Conservation (phyloP, 176 grass and related monocot genomes). For the Musa schizocarpa region DNA sequence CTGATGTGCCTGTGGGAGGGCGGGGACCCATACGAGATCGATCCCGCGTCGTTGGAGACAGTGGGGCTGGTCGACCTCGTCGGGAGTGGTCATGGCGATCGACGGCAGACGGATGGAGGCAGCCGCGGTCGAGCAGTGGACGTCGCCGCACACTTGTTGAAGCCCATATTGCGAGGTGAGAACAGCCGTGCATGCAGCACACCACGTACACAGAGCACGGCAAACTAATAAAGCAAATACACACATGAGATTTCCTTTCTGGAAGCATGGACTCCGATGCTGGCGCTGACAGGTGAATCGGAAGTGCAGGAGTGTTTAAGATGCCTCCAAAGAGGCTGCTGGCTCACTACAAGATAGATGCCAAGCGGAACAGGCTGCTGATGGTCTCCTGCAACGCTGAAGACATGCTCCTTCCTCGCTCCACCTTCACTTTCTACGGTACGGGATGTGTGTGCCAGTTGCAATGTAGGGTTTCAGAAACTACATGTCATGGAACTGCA, state of each 20-base stretch:
- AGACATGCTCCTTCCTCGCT: slow-evolving; percentile 85
- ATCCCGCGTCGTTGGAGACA: slow-evolving; percentile 51
- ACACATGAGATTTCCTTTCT: too few species aligned
- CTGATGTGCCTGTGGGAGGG: slow-evolving; percentile 93
- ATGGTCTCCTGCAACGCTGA: slow-evolving; percentile 86
- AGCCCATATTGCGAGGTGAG: slow-evolving; percentile 50
- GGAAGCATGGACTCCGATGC: too few species aligned
- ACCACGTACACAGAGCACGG: too few species aligned
- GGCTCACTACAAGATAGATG: slow-evolving; percentile 90
- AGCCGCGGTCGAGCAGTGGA: slow-evolving; percentile 18
- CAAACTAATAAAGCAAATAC: too few species aligned
- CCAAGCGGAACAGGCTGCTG: slow-evolving; percentile 39
- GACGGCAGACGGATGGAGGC: not conserved
- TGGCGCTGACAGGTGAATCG: not conserved
- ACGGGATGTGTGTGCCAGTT: not conserved
- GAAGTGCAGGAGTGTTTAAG: slow-evolving; percentile 47
- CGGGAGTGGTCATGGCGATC: not conserved
- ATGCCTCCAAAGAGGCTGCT: slow-evolving; percentile 78
- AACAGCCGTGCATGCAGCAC: not conserved
- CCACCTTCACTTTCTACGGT: slow-evolving; percentile 92
- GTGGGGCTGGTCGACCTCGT: slow-evolving; percentile 53
- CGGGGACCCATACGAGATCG: slow-evolving; percentile 80
- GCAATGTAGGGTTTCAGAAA: too few species aligned
- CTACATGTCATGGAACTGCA: too few species aligned
- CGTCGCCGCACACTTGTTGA: slow-evolving; percentile 44